Base-by-base conservation (phyloP, 2,329 filamentous ascomycete species). In the Claviceps sp. region DNA sequence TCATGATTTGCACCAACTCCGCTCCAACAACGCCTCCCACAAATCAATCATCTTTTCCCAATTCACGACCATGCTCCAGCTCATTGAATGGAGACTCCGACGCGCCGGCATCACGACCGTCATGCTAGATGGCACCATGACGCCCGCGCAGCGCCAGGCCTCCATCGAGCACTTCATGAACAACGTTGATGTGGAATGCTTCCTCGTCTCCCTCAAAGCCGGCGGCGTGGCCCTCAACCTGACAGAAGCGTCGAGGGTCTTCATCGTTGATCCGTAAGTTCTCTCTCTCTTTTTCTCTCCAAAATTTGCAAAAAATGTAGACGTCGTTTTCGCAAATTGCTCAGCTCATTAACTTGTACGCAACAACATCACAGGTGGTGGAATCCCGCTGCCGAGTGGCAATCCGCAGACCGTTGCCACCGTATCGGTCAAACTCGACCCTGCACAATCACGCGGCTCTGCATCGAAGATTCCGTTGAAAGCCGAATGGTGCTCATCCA, bases 311-410 rank as follows among this genome's bases (percentile, higher is more conserved):
- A 11, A 11, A 34, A 34, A 11, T 11, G 30, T 9, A 34, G 30
- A 34, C 30, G 30, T 11, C 30, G 4, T 30, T 34, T 11, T 34
- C 30, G 9, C 30, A 34, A 34, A 34, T 5, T 13, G 41, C 4
- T 43, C 22, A 11, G 18, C 18, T 43, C 1, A n/a, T 41, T n/a
- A 4, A 41, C 16, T 18, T 18, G n/a, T n/a, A 41, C 22, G 18
- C 16, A 34, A 37, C 58, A 67, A 55, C 71, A 7, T 34, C n/a
- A 55, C 38, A n/a, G 86, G 59, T 97, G 93, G 93, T 98, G 93
- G 93, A 97, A 97, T 60, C 93, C 93, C n/a, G 90, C 90, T n/a
- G 91, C 91, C 0, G 93, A 98, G 70, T 98, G 93, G 93, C 93
- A 98, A 70, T 93, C 86, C 55, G 93, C 93, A 2, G 93, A 98